Conservation (phyloP, 164 flowering plant genomes). For the Magnolia changhungtana region DNA sequence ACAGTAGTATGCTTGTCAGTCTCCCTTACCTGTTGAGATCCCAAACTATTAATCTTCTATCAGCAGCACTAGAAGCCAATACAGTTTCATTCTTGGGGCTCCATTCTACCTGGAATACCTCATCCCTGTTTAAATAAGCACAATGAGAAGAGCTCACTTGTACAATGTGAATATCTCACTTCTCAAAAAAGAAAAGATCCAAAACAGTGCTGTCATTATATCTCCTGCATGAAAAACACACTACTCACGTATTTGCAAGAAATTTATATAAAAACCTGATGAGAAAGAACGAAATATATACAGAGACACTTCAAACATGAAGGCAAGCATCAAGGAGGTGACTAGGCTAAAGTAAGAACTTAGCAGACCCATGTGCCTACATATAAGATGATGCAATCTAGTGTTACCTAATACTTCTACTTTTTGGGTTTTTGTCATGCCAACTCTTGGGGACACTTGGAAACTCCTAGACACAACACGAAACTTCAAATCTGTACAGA, state of each 20-base stretch:
- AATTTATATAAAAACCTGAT: too few relatives aligned
- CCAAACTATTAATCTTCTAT: conserved; percentile 94
- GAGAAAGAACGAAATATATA: neutral
- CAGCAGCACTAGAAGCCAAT: conserved; percentile 85
- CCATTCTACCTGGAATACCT: conserved; percentile 95
- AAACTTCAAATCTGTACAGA: too few relatives aligned
- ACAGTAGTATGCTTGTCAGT: too few relatives aligned
- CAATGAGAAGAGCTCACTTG: neutral
- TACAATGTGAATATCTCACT: neutral
- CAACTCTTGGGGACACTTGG: too few relatives aligned
- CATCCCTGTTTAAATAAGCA: conserved; percentile 52
- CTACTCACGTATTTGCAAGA: too few relatives aligned
- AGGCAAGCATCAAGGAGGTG: neutral
- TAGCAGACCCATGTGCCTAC: neutral
- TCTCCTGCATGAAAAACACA: too few relatives aligned
- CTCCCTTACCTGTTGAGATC: conserved; percentile 80
- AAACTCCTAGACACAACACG: too few relatives aligned
- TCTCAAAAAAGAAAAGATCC: neutral
- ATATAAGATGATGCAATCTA: neutral
- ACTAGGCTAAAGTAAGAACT: neutral
- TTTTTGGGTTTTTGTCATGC: neutral
- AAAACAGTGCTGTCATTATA: too few relatives aligned
- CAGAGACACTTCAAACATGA: neutral
- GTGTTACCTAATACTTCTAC: neutral
- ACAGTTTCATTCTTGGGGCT: conserved; percentile 91